Conservation (phyloP, 228 moss, liverwort and hornwort species). For the Sphagnum magellanicum region DNA sequence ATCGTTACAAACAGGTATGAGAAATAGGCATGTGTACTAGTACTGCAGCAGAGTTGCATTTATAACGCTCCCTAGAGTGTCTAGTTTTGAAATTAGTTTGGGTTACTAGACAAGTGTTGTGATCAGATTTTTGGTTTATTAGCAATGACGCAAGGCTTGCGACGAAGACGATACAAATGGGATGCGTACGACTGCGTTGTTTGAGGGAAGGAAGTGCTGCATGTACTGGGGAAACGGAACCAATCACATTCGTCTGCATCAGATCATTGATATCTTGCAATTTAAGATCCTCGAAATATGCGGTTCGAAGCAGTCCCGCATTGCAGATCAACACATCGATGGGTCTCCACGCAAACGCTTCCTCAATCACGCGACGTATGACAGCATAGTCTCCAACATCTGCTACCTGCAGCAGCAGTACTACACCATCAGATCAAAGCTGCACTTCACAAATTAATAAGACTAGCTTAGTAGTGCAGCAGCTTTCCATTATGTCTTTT, state of each 20-base stretch:
- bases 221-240: conserved; percentile 38
- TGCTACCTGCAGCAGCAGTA: conserved; percentile 35
- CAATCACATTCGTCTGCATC: conserved; percentile 43
- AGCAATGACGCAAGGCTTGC: conserved; percentile 54
- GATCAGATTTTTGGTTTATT: background rate
- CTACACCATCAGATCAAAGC: background rate
- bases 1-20: no score
- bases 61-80: no score
- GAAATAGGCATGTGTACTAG: no score
- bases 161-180: conserved; percentile 41
- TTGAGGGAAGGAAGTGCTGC: conserved; percentile 39
- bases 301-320: conserved; percentile 80
- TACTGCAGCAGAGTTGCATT: no score
- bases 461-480: no score
- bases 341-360: conserved; percentile 71
- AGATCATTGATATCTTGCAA: conserved; percentile 59
- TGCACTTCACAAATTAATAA: no score
- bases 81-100: no score
- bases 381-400: conserved; percentile 64
- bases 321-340: conserved; percentile 77
- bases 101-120: no score
- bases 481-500: no score
- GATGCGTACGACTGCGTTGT: conserved; percentile 37
- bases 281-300: conserved; percentile 62
- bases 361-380: conserved; percentile 46